Base-by-base conservation (phyloP, 257 asterid species). In the Salvia miltiorrhiza region DNA sequence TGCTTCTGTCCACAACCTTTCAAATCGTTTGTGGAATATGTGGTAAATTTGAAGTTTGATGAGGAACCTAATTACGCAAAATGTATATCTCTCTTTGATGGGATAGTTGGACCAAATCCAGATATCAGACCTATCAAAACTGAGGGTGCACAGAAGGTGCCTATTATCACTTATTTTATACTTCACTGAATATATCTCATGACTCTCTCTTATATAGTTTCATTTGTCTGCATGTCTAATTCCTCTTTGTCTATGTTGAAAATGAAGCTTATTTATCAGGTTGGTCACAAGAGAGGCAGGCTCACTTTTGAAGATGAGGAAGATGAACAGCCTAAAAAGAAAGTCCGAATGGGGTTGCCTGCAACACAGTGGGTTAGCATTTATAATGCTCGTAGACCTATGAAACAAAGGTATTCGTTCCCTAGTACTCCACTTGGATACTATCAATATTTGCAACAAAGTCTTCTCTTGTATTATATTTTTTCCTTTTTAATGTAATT, bases 81-180 rank as follows among this genome's bases (percentile, higher is more conserved):
- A 73, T 87, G 73, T 47, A 59, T 91, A 60, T 82, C 97, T 77
- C 83, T 91, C 76, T 91, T 91, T 77, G 93, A 88, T 60, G 90
- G 93, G 61, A 72, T 88, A 24, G 84, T 91, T 4, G 96, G 85
- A 45, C 88, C 96, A 32, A 85, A 86, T 74, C 96, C 96, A 55
- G 78, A 78, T 76, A 72, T 79, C 64, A 85, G 97, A 71, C 96
- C 97, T 40, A 83, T 91, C 59, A 88, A 87, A 83, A 91, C 95
- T 5, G 96, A 91, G 20, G 96, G 97, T 71, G 97, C 96, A 71
- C 93, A 85, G 74, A 88, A 88, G 96, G 96, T 88, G 75, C 48
- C 58, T 67, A 2, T 79, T 5, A 13, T 39, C 37, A 50, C 39
- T 56, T 53, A 30, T 44, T 75, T 43, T 62, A 12, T 17, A 63